These are phyloP conservation scores for Geotrichum klebahnii DNA, from an alignment of 1,139 yeast species.

Conservation along the genomic window DNA sequence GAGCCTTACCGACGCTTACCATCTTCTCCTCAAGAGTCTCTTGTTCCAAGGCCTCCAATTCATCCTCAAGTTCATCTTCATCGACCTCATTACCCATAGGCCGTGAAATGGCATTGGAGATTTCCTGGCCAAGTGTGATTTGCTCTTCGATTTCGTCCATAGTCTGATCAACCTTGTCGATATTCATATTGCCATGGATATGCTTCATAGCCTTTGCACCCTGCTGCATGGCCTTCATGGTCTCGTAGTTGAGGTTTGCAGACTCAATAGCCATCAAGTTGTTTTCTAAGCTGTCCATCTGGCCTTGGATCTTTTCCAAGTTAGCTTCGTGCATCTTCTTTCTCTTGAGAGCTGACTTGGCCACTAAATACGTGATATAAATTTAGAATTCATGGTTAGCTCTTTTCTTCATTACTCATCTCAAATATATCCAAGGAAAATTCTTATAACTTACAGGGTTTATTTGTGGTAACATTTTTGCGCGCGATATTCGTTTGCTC, in stretches of 20 bases:
- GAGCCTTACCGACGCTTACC: conserved; percentile 47
- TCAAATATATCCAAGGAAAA: no score
- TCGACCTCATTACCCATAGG: conserved; percentile 81
- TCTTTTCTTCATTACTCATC: no score
- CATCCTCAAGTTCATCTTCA: conserved; percentile 85
- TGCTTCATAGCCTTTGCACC: conserved; percentile 96
- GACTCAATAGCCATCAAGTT: conserved; percentile 88
- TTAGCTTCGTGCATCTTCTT: conserved; percentile 79
- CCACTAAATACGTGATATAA: conserved; percentile 47
- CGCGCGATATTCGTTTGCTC: conserved; percentile 82
- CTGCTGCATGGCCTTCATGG: conserved; percentile 98
- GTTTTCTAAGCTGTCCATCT: conserved; percentile 82
- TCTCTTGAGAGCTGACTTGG: conserved; percentile 82
- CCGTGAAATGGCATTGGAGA: conserved; percentile 90
- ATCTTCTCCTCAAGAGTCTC: conserved; percentile 65
- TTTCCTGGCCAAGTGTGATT: conserved; percentile 90
- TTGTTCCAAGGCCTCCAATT: conserved; percentile 80
- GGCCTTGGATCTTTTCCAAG: conserved; percentile 76
- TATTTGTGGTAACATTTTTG: conserved; percentile 62
- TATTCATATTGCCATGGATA: conserved; percentile 90
- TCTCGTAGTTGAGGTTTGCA: conserved; percentile 93
- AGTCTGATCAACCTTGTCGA: conserved; percentile 95
- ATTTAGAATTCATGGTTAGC: no score
- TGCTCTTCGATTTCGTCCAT: conserved; percentile 98
- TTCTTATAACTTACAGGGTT: conserved; percentile 47